Base-by-base conservation (phyloP, 257 asterid species). In the Henckelia pumila region DNA sequence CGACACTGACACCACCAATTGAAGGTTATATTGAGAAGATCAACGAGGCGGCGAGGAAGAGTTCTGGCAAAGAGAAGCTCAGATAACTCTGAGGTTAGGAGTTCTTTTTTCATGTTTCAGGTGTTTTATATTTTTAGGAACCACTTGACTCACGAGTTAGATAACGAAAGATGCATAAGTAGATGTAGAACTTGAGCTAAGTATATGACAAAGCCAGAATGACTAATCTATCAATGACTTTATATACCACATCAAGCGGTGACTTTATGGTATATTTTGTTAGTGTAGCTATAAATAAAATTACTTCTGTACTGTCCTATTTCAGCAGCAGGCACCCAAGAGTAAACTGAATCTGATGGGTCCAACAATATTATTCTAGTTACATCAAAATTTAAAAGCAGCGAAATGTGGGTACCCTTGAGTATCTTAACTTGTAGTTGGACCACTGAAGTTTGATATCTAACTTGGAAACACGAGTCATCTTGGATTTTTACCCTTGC, bases 21-120 rank as follows among this genome's bases (percentile, higher is more conserved):
- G 97, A 93, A 80, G 99, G 97, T 5, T 88, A 90, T 61, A 77
- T 82, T 22, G 99, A 90, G 77, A 90, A 85, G 85, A 76, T 93
- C 35, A 80, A 83, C 29, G 99, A 90, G 82, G 99, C 99, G 4
- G 89, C 97, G 7, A 81, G 70, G 80, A 85, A 68, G 84, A 83
- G 82, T 58, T 74, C 82, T 50, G 86, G 75, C 25, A 84, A 81
- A 78, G 91, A 72, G 80, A 92, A 89, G 78, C 94, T 85, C 73
- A 73, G 96, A 84, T 92, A 68, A 88, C 20, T 68, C 30, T 3
- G 56, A 72, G 77, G 78, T 75, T 65, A 59, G 44, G 75, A 32
- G 56, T 35, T 25, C 35, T 58, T 3, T 3, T 24, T n/a, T 56
- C 23, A 14, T 14, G 50, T 28, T n/a, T n/a, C n/a, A n/a, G 17